Evolutionary conservation across 495 filamentous ascomycete genomes (phyloP).

Genomic region (Zalerion maritima): DNA sequence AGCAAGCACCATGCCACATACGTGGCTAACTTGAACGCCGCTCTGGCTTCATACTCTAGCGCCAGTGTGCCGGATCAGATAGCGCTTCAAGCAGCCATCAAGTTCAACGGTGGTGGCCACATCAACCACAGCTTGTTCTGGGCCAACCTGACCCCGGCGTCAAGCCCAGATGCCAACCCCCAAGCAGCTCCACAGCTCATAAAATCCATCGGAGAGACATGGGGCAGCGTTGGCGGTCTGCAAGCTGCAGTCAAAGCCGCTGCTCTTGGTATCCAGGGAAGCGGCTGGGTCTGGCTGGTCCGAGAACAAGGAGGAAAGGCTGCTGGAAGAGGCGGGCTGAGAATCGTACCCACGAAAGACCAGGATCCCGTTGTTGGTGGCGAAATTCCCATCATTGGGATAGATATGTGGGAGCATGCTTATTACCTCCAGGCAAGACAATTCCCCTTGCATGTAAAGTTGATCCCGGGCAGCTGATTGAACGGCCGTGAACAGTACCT

Average conservation of each 20-base stretch:
- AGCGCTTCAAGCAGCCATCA: conserved; percentile 62
- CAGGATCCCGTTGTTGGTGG: conserved; percentile 89
- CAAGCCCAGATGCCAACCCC: conserved; percentile 46
- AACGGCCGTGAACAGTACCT: conserved; percentile 58
- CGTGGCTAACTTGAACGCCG: conserved; percentile 54
- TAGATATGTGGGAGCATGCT: conserved; percentile 96
- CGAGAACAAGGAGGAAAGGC: no score
- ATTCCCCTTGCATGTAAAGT: conserved; percentile 2
- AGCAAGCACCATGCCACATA: conserved; percentile 60
- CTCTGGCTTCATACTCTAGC: conserved; percentile 35
- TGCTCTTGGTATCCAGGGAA: conserved; percentile 38
- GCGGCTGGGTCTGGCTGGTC: conserved; percentile 82
- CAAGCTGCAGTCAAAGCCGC: conserved; percentile 65
- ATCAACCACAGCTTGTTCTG: conserved; percentile 89
- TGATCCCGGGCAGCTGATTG: conserved; percentile 3
- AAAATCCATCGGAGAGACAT: conserved; percentile 46
- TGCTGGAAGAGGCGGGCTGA: conserved; percentile 54
- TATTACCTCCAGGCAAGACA: no score
- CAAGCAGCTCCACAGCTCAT: conserved; percentile 43
- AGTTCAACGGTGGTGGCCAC: conserved; percentile 87
- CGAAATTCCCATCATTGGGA: conserved; percentile 72
- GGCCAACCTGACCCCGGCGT: conserved; percentile 74
- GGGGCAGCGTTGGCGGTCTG: conserved; percentile 55
- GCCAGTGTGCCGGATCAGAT: conserved; percentile 49
- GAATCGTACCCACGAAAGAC: conserved; percentile 72